Evolutionary conservation across 2,329 filamentous ascomycete genomes (phyloP), one percentile per base, ranked within the genome.

Genomic region (Fusarium sp.): DNA sequence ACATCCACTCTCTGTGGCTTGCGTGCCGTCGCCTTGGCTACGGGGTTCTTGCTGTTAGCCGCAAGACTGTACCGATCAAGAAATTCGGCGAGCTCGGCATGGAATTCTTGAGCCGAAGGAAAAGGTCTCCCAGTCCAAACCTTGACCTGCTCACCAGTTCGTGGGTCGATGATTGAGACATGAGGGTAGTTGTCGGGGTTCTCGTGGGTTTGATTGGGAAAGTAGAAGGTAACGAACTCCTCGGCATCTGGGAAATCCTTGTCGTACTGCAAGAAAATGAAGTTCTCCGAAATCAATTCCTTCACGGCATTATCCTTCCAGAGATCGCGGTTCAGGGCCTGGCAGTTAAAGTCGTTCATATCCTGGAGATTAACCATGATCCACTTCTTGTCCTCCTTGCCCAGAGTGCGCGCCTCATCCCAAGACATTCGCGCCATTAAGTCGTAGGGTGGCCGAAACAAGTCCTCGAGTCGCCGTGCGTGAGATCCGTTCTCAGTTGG

Each of bases 121-220:
- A 93, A 91, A 2, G 93, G 92, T 8, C 86, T 83, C 2, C 94
- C 93, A 12, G 91, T 93, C 94, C 95, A 98, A 2, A 93, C 86
- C 79, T 99, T 99, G 75, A 99, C 91, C 76, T 97, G 93, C 78
- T 99, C 95, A 59, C 95, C 95, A 1, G 95, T 99, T 58, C 95
- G 86, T 2, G 95, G 95, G 70, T 99, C 95, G 61, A 99, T 88
- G 61, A 99, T 97, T 40, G 93, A 92, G 54, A 98, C 95, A 74
- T 99, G 93, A 6, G 95, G 95, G 74, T 96, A 99, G 68, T 93
- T 93, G 72, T 94, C 91, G n/a, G 88, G 85, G 71, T 90, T 90
- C 70, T 96, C 92, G 67, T 91, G 87, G 39, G 82, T 81, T 51
- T 87, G 85, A 73, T 81, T 81, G 2, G 82, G 80, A 63, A 98